A percentile compares a stretch with the other conserved stretches of the same genome.
Evolutionary conservation across 805 yeast genomes (phyloP).

Genomic region (Limtongia smithiae): DNA sequence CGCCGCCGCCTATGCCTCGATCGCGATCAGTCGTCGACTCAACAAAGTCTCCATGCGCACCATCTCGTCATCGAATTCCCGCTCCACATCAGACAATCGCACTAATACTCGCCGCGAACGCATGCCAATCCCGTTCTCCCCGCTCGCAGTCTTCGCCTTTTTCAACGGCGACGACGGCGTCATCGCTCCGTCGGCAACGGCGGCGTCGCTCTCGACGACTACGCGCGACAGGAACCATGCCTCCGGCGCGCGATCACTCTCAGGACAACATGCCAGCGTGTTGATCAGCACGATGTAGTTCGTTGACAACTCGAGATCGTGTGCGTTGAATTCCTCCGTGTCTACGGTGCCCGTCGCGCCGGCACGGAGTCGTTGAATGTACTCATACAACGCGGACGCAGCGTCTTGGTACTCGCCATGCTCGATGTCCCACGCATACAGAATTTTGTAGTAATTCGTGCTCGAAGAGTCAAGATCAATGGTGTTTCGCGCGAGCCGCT

Average conservation of each 20-base stretch:
- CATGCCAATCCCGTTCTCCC: not conserved
- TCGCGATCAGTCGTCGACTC: conserved; percentile 9
- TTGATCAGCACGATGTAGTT: conserved; percentile 29
- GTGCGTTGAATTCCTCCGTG: conserved; percentile 14
- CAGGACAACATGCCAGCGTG: conserved; percentile 21
- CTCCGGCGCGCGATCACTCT: conserved; percentile 41
- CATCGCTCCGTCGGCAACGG: not conserved
- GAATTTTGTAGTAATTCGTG: conserved; percentile 47
- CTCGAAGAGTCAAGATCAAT: conserved; percentile 37
- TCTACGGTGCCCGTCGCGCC: conserved; percentile 11
- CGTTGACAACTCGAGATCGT: conserved; percentile 26
- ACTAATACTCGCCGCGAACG: conserved; percentile 15
- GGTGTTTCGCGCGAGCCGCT: conserved; percentile 33
- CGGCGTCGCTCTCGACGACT: not conserved
- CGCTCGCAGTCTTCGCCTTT: not conserved
- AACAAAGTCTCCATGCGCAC: conserved; percentile 21
- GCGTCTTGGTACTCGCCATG: conserved; percentile 52
- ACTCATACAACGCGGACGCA: conserved; percentile 39
- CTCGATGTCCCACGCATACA: conserved; percentile 50
- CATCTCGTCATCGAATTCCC: conserved; percentile 21
- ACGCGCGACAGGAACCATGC: conserved; percentile 36
- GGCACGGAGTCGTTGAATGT: conserved; percentile 34
- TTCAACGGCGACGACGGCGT: not conserved
- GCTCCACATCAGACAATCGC: conserved; percentile 16
- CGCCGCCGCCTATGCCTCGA: not conserved